Conservation (phyloP, 306 rosid species). For the Gastrolobium bilobum region DNA sequence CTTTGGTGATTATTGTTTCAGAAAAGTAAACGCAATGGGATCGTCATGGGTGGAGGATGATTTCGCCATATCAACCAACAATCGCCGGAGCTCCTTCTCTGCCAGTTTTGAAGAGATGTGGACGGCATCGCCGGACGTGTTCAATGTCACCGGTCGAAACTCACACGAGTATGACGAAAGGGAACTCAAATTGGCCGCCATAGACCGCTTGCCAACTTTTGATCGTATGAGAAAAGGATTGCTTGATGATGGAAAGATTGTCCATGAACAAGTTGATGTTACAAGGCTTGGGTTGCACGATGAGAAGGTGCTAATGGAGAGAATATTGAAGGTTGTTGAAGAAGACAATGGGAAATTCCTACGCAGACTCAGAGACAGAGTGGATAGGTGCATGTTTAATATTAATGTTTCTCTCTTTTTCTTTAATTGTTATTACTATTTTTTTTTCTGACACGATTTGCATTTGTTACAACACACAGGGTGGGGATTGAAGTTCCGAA, state of each 20-base stretch:
- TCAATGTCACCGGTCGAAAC: slow-evolving; percentile 58
- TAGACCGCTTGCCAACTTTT: slow-evolving; percentile 83
- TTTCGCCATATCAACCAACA: slow-evolving; percentile 52
- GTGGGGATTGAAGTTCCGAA: slow-evolving; percentile 82
- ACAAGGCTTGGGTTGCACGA: slow-evolving; percentile 67
- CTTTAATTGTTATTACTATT: too few relatives aligned
- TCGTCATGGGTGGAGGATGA: slow-evolving; percentile 59
- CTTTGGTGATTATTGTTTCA: too few relatives aligned
- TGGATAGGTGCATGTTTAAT: slow-evolving; percentile 63
- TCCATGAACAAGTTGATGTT: slow-evolving; percentile 66
- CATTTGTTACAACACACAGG: slow-evolving; percentile 42
- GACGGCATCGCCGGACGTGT: slow-evolving; percentile 67
- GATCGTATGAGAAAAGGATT: slow-evolving; percentile 76
- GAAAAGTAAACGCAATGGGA: slow-evolving; percentile 48
- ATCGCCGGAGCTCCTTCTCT: slow-evolving; percentile 63
- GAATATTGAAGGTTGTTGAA: slow-evolving; percentile 69
- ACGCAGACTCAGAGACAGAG: slow-evolving; percentile 64
- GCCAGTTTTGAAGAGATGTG: slow-evolving; percentile 67
- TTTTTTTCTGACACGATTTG: background rate
- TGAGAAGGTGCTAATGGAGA: slow-evolving; percentile 70
- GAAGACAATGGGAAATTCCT: slow-evolving; percentile 76
- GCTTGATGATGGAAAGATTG: slow-evolving; percentile 60
- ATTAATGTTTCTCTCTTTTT: too few relatives aligned
- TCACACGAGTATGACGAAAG: slow-evolving; percentile 67
- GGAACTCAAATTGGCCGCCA: slow-evolving; percentile 84